Percentiles rank a stretch among this genome's conserved stretches.
These are phyloP conservation scores for Periconia sp. DNA, from an alignment of 2,329 filamentous ascomycete species.

Conservation along the genomic window DNA sequence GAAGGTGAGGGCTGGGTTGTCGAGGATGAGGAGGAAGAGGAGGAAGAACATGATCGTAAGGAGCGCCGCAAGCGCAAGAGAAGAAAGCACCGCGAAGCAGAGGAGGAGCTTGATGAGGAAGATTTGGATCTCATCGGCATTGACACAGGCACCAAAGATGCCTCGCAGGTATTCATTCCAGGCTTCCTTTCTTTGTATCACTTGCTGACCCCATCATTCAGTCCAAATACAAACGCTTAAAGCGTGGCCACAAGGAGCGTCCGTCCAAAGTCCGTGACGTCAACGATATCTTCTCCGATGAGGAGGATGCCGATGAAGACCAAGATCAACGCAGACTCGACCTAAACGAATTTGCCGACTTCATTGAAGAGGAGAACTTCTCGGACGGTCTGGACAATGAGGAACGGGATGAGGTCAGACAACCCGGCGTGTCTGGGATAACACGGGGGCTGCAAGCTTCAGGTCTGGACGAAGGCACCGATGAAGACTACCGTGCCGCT, in stretches of 20 bases:
- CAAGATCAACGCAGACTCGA: constrained; percentile 45
- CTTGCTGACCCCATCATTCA: constrained; percentile 42
- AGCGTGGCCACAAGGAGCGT: constrained; percentile 80
- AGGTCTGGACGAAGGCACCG: constrained; percentile 85
- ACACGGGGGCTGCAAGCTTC: constrained; percentile 75
- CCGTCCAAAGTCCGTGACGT: constrained; percentile 68
- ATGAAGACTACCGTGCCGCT: constrained; percentile 94
- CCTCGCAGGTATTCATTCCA: constrained; percentile 62
- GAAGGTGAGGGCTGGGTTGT: constrained; percentile 95
- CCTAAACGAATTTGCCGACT: constrained; percentile 60
- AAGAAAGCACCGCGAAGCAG: constrained; percentile 76
- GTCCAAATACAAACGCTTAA: constrained; percentile 94
- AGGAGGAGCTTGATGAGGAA: constrained; percentile 85
- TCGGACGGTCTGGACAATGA: constrained; percentile 88
- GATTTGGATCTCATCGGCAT: constrained; percentile 94
- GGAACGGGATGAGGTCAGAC: constrained; percentile 83
- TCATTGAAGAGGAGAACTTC: constrained; percentile 92
- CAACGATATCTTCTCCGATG: constrained; percentile 92
- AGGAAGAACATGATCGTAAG: constrained; percentile 53
- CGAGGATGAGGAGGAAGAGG: constrained; percentile 79
- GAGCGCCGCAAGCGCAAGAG: constrained; percentile 71
- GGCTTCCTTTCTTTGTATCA: not conserved
- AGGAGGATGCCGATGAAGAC: constrained; percentile 73
- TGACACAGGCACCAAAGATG: constrained; percentile 67
- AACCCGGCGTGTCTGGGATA: constrained; percentile 71